phyloP scores from a whole-genome alignment of 257 asterid genomes.

The Hygrophila difformis region DNA sequence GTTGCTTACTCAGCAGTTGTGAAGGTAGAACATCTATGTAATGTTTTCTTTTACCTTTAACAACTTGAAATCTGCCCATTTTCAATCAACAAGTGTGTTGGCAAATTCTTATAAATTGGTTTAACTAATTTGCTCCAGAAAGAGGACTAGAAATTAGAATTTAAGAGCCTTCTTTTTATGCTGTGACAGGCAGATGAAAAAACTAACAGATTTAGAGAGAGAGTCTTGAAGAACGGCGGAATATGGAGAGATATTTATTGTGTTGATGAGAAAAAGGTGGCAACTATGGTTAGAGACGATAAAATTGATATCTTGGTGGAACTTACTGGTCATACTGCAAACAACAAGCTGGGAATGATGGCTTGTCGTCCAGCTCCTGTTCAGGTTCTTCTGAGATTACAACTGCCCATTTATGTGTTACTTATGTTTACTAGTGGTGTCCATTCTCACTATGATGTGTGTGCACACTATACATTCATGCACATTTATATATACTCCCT shows the following conservation, averaged over 20 bases:
- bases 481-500: no score
- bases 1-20: constrained; percentile 97
- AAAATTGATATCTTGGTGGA: constrained; percentile 91
- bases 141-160: neutral
- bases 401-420: no score
- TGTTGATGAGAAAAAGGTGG: constrained; percentile 89
- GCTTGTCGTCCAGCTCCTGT: constrained; percentile 99
- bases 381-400: constrained; percentile 44
- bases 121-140: neutral
- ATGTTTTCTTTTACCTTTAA: constrained; percentile 10
- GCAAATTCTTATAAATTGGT: constrained; percentile 12
- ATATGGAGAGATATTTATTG: constrained; percentile 90
- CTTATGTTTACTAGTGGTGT: no score
- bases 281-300: constrained; percentile 88
- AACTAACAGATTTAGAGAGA: constrained; percentile 77
- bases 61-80: constrained; percentile 5
- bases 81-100: constrained; percentile 9
- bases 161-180: constrained; percentile 9
- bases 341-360: constrained; percentile 98
- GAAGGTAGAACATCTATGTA: constrained; percentile 49
- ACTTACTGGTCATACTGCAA: constrained; percentile 99
- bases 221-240: constrained; percentile 85
- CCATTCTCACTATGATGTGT: no score
- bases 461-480: no score
- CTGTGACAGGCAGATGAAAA: constrained; percentile 91